phyloP scores from a whole-genome alignment of 2,329 filamentous ascomycete genomes.

The Xylaria hypoxylon region DNA sequence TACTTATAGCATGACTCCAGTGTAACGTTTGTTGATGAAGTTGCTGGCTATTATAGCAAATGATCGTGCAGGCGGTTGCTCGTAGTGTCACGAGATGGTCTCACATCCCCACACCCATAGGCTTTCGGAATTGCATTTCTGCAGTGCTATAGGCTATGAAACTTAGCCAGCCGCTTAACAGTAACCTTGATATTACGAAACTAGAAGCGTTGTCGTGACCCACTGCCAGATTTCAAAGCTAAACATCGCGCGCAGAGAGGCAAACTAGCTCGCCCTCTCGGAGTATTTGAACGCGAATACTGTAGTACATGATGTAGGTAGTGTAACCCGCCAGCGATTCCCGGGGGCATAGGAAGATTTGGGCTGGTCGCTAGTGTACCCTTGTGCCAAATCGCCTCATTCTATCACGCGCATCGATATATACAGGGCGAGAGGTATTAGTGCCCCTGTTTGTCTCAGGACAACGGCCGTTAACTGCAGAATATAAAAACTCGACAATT shows the following conservation, averaged over 20 bases:
- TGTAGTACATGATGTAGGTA: not conserved
- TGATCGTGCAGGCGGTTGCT: not conserved
- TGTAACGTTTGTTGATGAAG: not conserved
- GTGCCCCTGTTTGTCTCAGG: not conserved
- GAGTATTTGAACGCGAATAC: not conserved
- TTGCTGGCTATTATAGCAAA: not conserved
- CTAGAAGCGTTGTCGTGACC: too few species aligned
- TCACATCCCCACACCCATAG: too few species aligned
- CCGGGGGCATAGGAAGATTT: not conserved
- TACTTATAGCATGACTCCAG: not conserved
- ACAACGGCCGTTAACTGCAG: not conserved
- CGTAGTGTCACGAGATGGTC: too few species aligned
- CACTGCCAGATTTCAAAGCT: too few species aligned
- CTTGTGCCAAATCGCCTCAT: not conserved
- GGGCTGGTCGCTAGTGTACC: not conserved
- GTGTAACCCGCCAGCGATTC: not conserved
- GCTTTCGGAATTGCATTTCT: too few species aligned
- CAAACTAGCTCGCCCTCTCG: not conserved
- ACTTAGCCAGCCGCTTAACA: too few species aligned
- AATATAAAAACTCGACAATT: conserved; percentile 13
- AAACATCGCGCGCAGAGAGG: not conserved
- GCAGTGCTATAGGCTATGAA: too few species aligned
- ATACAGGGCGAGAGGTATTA: too few species aligned
- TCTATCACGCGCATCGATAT: not conserved
- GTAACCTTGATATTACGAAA: too few species aligned